Conservation (phyloP, 208 protist species). For the Acanthamoeba quina region DNA sequence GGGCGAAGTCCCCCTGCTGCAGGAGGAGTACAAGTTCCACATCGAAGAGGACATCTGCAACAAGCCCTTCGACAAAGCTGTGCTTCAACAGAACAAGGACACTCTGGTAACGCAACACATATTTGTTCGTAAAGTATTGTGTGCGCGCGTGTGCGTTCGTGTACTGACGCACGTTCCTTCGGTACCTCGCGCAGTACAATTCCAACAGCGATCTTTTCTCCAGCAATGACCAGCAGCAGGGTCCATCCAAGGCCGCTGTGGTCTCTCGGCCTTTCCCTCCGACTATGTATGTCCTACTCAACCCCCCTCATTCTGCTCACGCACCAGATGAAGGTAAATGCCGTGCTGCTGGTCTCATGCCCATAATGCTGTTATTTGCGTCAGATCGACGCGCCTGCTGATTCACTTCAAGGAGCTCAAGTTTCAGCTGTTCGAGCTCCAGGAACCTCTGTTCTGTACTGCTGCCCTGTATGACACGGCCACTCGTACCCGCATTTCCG, state of each 20-base stretch:
- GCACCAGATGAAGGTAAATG: neutral
- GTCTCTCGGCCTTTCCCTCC: neutral
- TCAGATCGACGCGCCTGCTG: conserved; percentile 10
- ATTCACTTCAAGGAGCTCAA: neutral
- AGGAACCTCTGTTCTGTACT: conserved; percentile 31
- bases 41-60: conserved; percentile 41
- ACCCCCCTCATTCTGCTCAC: neutral
- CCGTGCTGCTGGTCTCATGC: neutral
- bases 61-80: conserved; percentile 2
- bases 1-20: neutral
- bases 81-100: neutral
- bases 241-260: neutral
- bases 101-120: neutral
- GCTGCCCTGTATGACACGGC: neutral
- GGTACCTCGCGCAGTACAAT: neutral
- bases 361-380: neutral
- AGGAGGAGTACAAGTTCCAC: neutral
- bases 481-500: neutral
- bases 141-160: neutral
- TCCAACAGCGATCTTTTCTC: neutral
- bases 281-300: neutral
- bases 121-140: neutral
- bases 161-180: neutral
- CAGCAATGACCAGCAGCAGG: neutral
- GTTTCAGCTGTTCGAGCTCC: neutral